Evolutionary conservation across 1,284 basidiomycete species (phyloP), one percentile per base, ranked within the genome.

Genomic region (Tilletia indica): DNA sequence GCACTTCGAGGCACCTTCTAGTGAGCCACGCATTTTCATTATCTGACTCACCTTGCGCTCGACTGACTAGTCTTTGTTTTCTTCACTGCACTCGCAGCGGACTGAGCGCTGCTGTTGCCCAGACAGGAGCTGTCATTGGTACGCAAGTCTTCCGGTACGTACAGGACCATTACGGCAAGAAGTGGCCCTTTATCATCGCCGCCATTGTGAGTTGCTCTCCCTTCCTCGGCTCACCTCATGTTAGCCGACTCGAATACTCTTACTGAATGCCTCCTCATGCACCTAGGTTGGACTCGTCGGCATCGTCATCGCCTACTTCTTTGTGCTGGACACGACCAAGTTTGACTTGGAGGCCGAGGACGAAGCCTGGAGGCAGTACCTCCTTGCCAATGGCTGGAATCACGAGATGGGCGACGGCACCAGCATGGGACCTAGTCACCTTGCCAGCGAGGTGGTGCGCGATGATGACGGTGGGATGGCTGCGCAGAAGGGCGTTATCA

Each of bases 141-240:
- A 91, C 90, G 0, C 90, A 93, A 81, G 90, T 87, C 0, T 92
- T 92, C 83, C 90, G 89, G 3, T 91, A 91, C 3, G 91, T 92
- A 74, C 90, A 92, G 21, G 51, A 48, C 0, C 47, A 80, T 67
- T 39, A 91, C 87, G 89, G 79, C 19, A 80, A 78, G 72, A 72
- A 70, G 31, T 77, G 72, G 71, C 73, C 74, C 0, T 79, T 78
- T 34, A 77, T 77, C 70, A 73, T 78, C 63, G 71, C 70, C 0
- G 78, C 78, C 9, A 39, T 63, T 63, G 58, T 63, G 58, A 54
- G 51, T 5, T 19, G 8, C 51, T 31, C 42, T 36, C n/a, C 42
- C 66, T 34, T 36, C 66, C 21, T 31, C 25, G 0, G 25, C 25
- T 31, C 25, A 31, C 25, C 25, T 31, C 25, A 31, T 31, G 25